Evolutionary conservation across 768 basidiomycete genomes (phyloP).

Genomic region (Leccinum subtestaceum): DNA sequence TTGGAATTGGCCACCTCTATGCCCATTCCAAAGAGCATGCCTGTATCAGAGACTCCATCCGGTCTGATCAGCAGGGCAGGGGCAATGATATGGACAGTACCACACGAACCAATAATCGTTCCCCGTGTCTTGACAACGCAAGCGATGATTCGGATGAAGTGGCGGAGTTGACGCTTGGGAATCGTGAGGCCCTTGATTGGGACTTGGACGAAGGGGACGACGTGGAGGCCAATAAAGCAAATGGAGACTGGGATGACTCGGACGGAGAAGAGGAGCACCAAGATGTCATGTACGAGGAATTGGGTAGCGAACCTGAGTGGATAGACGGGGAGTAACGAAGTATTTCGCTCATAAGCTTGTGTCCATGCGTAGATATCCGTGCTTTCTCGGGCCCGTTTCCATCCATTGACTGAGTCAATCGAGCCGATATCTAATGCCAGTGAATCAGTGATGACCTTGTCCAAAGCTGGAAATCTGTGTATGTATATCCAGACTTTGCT

Average conservation of each 20-base stretch:
- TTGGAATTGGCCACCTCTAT: not conserved
- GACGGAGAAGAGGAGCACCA: not conserved
- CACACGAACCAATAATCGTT: not conserved
- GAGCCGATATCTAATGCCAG: too few relatives aligned
- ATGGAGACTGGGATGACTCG: not conserved
- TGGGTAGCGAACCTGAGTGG: not conserved
- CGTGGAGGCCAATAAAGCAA: not conserved
- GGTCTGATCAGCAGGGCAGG: not conserved
- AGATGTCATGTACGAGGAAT: not conserved
- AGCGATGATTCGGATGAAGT: not conserved
- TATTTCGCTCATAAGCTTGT: too few relatives aligned
- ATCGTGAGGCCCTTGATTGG: not conserved
- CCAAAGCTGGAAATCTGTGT: conserved; percentile 71
- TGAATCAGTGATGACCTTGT: too few relatives aligned
- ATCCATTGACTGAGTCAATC: too few relatives aligned
- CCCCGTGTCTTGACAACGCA: not conserved
- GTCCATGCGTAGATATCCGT: too few relatives aligned
- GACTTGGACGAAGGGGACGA: not conserved
- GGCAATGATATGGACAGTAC: not conserved
- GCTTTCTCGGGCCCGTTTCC: too few relatives aligned
- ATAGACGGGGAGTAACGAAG: not conserved
- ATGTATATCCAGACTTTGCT: conserved; percentile 65
- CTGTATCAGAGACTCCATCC: not conserved
- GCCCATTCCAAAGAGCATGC: not conserved
- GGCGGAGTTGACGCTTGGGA: not conserved